These are phyloP conservation scores for Spathaspora gorwiae DNA, from an alignment of 805 yeast genomes.

Conservation along the genomic window DNA sequence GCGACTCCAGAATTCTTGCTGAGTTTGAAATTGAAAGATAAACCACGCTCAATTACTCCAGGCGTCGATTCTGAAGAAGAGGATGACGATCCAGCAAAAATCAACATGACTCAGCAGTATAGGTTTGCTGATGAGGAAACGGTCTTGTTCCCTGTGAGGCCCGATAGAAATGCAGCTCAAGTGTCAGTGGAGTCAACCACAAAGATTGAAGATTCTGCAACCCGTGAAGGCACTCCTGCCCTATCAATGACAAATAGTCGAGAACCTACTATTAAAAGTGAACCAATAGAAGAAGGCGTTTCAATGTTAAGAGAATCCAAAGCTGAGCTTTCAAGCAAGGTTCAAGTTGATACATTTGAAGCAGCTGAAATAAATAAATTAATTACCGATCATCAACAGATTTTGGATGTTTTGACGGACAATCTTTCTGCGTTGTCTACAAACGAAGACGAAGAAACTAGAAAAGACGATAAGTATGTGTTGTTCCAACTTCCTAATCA, in stretches of 20 bases:
- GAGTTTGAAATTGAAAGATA: slow-evolving; percentile 28
- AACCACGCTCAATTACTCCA: slow-evolving; percentile 12
- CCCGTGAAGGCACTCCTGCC: slow-evolving; percentile 5
- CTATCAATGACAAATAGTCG: slow-evolving; percentile 10
- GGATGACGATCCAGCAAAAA: slow-evolving; percentile 41
- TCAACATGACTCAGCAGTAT: slow-evolving; percentile 63
- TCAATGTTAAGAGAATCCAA: slow-evolving; percentile 19
- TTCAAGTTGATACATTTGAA: slow-evolving; percentile 15
- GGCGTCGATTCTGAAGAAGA: slow-evolving; percentile 26
- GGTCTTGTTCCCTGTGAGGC: slow-evolving; percentile 66
- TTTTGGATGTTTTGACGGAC: slow-evolving; percentile 22
- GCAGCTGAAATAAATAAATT: slow-evolving; percentile 27
- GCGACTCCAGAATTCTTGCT: slow-evolving; percentile 41
- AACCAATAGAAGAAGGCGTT: slow-evolving; percentile 25
- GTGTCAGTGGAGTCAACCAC: slow-evolving; percentile 3
- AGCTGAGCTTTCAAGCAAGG: slow-evolving; percentile 25
- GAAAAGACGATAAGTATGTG: slow-evolving; percentile 19
- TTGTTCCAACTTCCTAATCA: slow-evolving; percentile 49
- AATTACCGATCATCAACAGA: slow-evolving; percentile 26
- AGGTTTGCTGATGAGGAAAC: slow-evolving; percentile 49
- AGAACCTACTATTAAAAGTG: slow-evolving; percentile 25
- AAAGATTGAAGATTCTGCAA: slow-evolving; percentile 6
- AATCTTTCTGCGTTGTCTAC: slow-evolving; percentile 18
- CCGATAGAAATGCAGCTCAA: slow-evolving; percentile 40
- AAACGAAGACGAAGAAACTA: slow-evolving; percentile 2